Conservation (phyloP, 2,329 filamentous ascomycete species). For the Neofusicoccum laricinum region DNA sequence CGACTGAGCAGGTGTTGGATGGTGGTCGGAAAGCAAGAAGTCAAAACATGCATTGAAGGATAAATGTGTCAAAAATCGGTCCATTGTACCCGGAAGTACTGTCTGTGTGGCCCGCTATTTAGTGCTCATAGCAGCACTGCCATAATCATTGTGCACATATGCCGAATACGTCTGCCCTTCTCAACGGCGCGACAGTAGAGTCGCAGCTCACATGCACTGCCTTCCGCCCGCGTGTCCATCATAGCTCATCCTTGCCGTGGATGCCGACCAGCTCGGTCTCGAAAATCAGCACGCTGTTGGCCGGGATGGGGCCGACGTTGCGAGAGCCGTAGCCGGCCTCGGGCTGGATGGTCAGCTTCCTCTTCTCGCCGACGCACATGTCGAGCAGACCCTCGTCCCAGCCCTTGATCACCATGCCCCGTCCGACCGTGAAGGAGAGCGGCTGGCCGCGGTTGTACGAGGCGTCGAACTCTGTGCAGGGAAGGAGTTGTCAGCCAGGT, state of each 20-base stretch:
- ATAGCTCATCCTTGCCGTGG: constrained; percentile 13
- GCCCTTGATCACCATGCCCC: constrained; percentile 83
- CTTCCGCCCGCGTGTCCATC: neutral
- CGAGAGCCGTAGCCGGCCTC: constrained; percentile 77
- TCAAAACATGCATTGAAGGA: neutral
- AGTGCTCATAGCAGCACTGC: neutral
- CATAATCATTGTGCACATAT: neutral
- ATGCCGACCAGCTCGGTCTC: constrained; percentile 77
- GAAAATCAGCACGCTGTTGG: constrained; percentile 81
- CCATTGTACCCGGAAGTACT: neutral
- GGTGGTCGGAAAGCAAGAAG: neutral
- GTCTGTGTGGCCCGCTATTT: neutral
- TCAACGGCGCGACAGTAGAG: neutral
- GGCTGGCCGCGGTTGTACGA: constrained; percentile 74
- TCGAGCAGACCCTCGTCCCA: constrained; percentile 89
- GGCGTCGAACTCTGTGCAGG: constrained; percentile 63
- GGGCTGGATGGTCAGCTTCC: constrained; percentile 84
- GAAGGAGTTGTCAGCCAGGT: neutral
- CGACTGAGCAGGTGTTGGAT: neutral
- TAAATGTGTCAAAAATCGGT: neutral
- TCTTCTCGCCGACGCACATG: constrained; percentile 96
- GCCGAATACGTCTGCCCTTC: neutral
- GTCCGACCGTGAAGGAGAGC: constrained; percentile 75
- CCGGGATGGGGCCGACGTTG: constrained; percentile 73
- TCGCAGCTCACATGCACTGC: neutral